Conservation (phyloP, 495 filamentous ascomycete species). For the Aspergillus kassunensis region DNA sequence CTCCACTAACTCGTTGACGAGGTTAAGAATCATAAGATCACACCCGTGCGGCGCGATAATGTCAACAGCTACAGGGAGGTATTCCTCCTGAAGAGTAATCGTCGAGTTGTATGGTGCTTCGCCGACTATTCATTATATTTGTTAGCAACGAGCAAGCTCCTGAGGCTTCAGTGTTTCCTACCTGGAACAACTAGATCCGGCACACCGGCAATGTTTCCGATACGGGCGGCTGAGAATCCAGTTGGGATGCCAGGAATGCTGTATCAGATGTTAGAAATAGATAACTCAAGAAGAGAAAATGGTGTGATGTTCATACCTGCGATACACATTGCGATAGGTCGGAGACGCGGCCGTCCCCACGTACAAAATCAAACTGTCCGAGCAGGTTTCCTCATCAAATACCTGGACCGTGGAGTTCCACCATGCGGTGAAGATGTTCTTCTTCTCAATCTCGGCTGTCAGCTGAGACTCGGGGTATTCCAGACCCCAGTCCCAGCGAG, state of each 20-base stretch:
- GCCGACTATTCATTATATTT: neutral
- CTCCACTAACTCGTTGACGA: slow-evolving; percentile 11
- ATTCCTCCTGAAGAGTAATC: slow-evolving; percentile 5
- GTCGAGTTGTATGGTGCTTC: slow-evolving; percentile 6
- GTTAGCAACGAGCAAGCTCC: neutral
- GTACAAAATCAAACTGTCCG: slow-evolving; percentile 9
- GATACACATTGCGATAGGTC: slow-evolving; percentile 4
- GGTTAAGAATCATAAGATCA: slow-evolving; percentile 9
- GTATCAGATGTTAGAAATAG: neutral
- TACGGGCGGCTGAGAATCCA: neutral
- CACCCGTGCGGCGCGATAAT: slow-evolving; percentile 13
- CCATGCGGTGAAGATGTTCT: slow-evolving; percentile 51
- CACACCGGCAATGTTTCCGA: slow-evolving; percentile 6
- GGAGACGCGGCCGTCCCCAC: slow-evolving; percentile 1
- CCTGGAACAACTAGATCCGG: slow-evolving; percentile 12
- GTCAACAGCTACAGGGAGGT: slow-evolving; percentile 11
- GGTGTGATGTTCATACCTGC: neutral
- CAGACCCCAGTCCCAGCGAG: slow-evolving; percentile 54
- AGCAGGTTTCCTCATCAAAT: slow-evolving; percentile 1
- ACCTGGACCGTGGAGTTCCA: slow-evolving; percentile 1
- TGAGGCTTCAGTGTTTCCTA: neutral
- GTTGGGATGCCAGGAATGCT: neutral
- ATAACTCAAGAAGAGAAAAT: neutral
- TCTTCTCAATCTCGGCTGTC: slow-evolving; percentile 37
- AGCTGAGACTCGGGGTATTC: slow-evolving; percentile 30